Conservation (phyloP, 164 flowering plant species). For the Tetracentron sinense region DNA sequence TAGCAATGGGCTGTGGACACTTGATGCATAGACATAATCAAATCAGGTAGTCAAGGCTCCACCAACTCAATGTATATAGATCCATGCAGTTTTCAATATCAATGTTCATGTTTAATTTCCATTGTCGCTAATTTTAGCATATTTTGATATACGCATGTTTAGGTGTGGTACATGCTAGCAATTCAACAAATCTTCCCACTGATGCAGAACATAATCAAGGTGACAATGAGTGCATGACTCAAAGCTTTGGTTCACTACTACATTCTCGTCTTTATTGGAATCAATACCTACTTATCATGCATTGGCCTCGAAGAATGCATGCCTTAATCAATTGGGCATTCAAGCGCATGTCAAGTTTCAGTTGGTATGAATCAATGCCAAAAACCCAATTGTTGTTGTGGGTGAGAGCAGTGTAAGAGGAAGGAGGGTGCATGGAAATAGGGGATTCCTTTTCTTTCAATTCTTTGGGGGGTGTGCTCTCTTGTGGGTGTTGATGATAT, state of each 20-base stretch:
- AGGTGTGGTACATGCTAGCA: conserved; percentile 41
- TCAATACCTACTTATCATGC: conserved; percentile 90
- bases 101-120: conserved; percentile 4
- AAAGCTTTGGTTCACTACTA: conserved; percentile 50
- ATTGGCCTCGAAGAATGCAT: conserved; percentile 75
- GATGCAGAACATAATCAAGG: conserved; percentile 31
- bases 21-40: conserved; percentile 31
- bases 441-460: conserved; percentile 21
- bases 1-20: conserved; percentile 34
- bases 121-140: conserved; percentile 14
- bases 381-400: conserved; percentile 23
- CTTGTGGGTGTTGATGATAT: conserved; percentile 24
- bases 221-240: conserved; percentile 17
- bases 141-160: conserved; percentile 23
- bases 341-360: conserved; percentile 82
- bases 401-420: conserved; percentile 21
- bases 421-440: conserved; percentile 25
- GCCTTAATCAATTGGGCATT: conserved; percentile 58
- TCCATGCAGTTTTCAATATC: conserved; percentile 1
- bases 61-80: conserved; percentile 48
- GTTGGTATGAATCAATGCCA: conserved; percentile 40
- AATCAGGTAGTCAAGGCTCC: conserved; percentile 17
- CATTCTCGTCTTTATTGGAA: conserved; percentile 69
- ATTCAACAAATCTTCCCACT: conserved; percentile 14
- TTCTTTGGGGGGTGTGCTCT: conserved; percentile 27